These are phyloP conservation scores for Starmerella potacharoeniae DNA, from an alignment of 805 yeast genomes.

Conservation along the genomic window DNA sequence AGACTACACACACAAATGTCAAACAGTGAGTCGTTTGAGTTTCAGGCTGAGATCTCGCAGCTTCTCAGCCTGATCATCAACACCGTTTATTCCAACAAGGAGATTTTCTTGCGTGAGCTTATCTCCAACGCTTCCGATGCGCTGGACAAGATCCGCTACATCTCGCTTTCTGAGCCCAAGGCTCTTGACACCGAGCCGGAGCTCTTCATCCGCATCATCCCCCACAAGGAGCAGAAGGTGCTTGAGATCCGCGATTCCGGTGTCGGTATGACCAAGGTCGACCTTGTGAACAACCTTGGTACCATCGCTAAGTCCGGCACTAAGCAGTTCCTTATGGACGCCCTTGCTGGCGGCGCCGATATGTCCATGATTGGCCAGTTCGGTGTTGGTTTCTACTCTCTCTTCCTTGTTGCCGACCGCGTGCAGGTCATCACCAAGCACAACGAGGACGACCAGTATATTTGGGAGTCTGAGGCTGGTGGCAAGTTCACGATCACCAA, in stretches of 20 bases:
- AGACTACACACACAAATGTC: conserved; percentile 21
- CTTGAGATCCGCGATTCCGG: conserved; percentile 98
- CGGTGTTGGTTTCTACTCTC: conserved; percentile 99
- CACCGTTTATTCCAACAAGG: conserved; percentile 99
- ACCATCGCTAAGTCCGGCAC: conserved; percentile 99
- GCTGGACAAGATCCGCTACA: conserved; percentile 94
- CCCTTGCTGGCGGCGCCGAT: conserved; percentile 98
- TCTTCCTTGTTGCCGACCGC: conserved; percentile 96
- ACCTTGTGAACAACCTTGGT: conserved; percentile 97
- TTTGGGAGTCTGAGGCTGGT: conserved; percentile 99
- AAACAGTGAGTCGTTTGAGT: conserved; percentile 44
- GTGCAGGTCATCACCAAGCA: conserved; percentile 97
- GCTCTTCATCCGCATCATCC: conserved; percentile 93
- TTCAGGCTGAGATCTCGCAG: conserved; percentile 99
- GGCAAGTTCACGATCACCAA: conserved; percentile 95
- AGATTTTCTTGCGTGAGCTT: conserved; percentile 96
- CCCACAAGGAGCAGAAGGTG: conserved; percentile 86
- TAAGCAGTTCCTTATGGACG: conserved; percentile 94
- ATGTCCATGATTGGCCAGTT: conserved; percentile 99
- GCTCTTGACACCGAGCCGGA: conserved; percentile 92
- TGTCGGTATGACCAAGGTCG: conserved; percentile 99
- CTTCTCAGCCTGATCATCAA: conserved; percentile 98
- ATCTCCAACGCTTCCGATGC: conserved; percentile 99
- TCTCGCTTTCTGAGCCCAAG: conserved; percentile 84
- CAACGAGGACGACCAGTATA: conserved; percentile 98